Base-by-base conservation (phyloP, 805 yeast genomes). In the Priceomyces haplophilus region DNA sequence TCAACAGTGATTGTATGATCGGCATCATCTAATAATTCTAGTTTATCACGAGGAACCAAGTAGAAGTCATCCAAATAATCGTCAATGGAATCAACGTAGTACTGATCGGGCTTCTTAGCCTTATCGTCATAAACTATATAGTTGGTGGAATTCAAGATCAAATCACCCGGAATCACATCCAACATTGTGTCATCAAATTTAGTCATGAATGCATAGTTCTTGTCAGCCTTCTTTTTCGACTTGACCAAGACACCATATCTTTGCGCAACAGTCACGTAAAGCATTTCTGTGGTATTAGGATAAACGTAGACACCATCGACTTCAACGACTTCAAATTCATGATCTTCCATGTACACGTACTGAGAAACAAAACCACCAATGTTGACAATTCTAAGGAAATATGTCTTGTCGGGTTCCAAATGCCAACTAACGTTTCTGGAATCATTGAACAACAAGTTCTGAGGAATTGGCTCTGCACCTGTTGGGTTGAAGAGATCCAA, bases 391-490 rank as follows among this genome's bases (percentile, higher is more conserved):
- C 89, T 73, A 36, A 84, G 53, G 39, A 83, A 64, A 59, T 85
- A 84, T 0, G 86, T 83, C 44, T 76, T 80, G 31, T 76, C 75
- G 5, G 81, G 76, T 41, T 76, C 72, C 40, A 85, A 82, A 20
- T 59, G 40, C 58, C 85, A 67, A 1, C 83, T 72, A 3, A 65
- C 75, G 49, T 80, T 80, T 41, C 74, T 70, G 4, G 86, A 69
- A 49, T 85, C 87, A 58, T 85, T 84, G 56, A 84, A 76, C 32
- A 85, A 64, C 15, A 78, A 46, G 53, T 78, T 80, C 48, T 81
- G 82, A 2, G 91, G 91, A 39, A 85, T 73, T 12, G 95, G 95
- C 57, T 85, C 95, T 13, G 86, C 88, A 32, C 95, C 95, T 2
- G 90, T 85, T 16, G 95, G 95, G 52, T 85, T 85, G 55, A 77